These are phyloP conservation scores for Nannochloropsis oceanica DNA, from an alignment of 108 stramenopile genomes.

Conservation along the genomic window DNA sequence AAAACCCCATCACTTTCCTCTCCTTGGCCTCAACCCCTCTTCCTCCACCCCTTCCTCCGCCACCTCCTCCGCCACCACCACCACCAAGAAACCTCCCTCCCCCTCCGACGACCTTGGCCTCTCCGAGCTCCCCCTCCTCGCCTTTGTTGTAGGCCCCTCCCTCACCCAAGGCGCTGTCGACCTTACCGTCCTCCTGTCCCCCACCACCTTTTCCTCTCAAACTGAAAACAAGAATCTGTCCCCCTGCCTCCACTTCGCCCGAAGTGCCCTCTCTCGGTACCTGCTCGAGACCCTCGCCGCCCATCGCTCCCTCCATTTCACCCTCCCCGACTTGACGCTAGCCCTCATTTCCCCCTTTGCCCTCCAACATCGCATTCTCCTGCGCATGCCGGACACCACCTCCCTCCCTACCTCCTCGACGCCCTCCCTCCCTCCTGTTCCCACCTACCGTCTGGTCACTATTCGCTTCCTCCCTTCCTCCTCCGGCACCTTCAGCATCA, in stretches of 20 bases:
- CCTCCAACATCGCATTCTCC: not conserved
- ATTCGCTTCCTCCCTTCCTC: not conserved
- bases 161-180: not conserved
- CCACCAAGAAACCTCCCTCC: not conserved
- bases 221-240: not conserved
- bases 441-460: not conserved
- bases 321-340: not conserved
- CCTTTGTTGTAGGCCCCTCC: not conserved
- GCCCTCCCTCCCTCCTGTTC: not conserved
- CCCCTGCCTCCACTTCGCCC: not conserved
- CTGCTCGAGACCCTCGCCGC: not conserved
- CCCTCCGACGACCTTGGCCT: not conserved
- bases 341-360: not conserved
- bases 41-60: not conserved
- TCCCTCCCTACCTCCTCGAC: not conserved
- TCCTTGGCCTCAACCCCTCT: not conserved
- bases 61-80: not conserved
- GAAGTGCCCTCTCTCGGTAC: not conserved
- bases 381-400: not conserved
- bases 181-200: not conserved
- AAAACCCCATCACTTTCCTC: not conserved
- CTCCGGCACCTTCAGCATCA: not conserved
- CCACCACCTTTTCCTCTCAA: not conserved
- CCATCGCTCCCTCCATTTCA: not conserved
- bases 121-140: not conserved